Percentiles rank a stretch among this genome's conserved stretches.
Evolutionary conservation across 768 basidiomycete genomes (phyloP).

Genomic region (Boletus pseudo-olivaceus): DNA sequence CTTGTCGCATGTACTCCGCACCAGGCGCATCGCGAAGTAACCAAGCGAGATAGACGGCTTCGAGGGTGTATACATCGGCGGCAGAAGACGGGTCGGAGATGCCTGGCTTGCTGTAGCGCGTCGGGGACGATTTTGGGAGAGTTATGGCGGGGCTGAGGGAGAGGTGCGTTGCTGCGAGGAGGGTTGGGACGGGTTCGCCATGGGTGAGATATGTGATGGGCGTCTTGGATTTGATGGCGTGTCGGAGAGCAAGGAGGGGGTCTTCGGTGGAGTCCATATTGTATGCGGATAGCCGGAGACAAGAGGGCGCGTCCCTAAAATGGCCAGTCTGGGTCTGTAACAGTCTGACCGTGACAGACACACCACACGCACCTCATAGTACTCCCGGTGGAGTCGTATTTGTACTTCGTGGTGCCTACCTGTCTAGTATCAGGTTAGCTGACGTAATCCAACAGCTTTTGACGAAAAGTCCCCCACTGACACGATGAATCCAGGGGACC

Average conservation of each 20-base stretch:
- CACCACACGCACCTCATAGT: too few relatives aligned
- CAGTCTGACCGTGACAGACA: too few relatives aligned
- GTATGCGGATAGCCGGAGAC: not conserved
- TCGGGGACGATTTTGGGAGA: conserved; percentile 71
- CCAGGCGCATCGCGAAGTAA: conserved; percentile 65
- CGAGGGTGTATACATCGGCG: conserved; percentile 68
- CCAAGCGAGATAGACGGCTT: conserved; percentile 86
- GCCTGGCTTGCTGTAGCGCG: conserved; percentile 72
- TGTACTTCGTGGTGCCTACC: too few relatives aligned
- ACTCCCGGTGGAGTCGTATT: too few relatives aligned
- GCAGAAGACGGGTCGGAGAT: conserved; percentile 28
- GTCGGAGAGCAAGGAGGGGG: conserved; percentile 53
- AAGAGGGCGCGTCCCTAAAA: too few relatives aligned
- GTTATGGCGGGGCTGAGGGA: conserved; percentile 48
- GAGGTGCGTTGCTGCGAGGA: conserved; percentile 62
- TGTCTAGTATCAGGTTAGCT: too few relatives aligned
- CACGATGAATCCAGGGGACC: conserved; percentile 4
- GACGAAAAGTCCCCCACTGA: too few relatives aligned
- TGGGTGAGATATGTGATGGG: conserved; percentile 45
- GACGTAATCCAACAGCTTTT: too few relatives aligned
- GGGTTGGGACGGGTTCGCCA: conserved; percentile 40
- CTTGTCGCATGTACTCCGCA: conserved; percentile 87
- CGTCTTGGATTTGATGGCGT: conserved; percentile 55
- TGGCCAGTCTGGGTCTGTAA: too few relatives aligned
- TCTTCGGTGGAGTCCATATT: conserved; percentile 33